A percentile compares a stretch with the other conserved stretches of the same genome.
These are phyloP conservation scores for Apophysomyces sp. DNA, from an alignment of 371 early-diverging fungal species.

Conservation along the genomic window DNA sequence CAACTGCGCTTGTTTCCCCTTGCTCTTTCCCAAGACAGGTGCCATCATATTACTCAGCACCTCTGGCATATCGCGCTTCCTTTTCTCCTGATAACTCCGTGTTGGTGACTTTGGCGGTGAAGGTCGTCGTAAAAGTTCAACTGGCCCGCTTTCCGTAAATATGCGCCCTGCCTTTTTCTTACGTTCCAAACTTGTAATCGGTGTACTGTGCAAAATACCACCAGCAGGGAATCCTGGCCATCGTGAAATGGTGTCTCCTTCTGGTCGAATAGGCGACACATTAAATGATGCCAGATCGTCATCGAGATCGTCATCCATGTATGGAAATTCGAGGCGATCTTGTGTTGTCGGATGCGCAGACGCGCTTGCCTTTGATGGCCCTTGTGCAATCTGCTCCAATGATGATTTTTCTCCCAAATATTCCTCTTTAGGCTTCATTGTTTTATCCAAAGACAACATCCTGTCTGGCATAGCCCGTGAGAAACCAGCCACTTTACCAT, in stretches of 20 bases:
- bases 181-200: neutral
- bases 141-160: neutral
- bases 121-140: neutral
- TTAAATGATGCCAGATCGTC: constrained; percentile 1
- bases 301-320: constrained; percentile 1
- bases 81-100: neutral
- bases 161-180: neutral
- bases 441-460: too few relatives aligned
- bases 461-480: neutral
- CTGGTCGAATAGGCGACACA: neutral
- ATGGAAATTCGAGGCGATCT: neutral
- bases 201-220: neutral
- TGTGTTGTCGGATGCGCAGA: neutral
- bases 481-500: neutral
- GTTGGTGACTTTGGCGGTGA: neutral
- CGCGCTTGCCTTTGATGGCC: neutral
- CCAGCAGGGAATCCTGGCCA: neutral
- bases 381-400: neutral
- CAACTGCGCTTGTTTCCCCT: neutral
- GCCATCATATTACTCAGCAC: neutral
- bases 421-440: neutral
- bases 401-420: neutral
- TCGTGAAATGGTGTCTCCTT: neutral
- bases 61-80: neutral
- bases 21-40: neutral